Percentiles rank a stretch among this genome's conserved stretches.
Evolutionary conservation across 192 early-diverging fungal genomes (phyloP).

Genomic region (Podila clonocystis): DNA sequence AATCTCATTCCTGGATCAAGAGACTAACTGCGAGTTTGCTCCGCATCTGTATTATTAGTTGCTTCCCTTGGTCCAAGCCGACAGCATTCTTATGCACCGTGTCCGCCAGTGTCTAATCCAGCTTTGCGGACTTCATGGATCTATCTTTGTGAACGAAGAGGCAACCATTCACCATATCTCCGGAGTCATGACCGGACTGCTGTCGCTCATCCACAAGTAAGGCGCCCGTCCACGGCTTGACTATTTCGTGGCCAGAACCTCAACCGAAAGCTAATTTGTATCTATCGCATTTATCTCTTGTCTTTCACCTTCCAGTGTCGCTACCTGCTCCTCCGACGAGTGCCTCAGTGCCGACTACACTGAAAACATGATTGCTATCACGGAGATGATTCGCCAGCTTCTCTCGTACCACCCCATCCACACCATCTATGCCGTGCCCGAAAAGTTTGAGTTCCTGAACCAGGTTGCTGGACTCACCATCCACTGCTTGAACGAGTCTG

Average conservation of each 20-base stretch:
- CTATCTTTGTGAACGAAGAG: constrained; percentile 60
- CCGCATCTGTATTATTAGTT: constrained; percentile 34
- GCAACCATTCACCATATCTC: constrained; percentile 61
- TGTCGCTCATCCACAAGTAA: constrained; percentile 66
- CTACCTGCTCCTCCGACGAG: constrained; percentile 46
- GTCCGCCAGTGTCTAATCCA: constrained; percentile 70
- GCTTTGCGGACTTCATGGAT: constrained; percentile 66
- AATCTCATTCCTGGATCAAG: background rate
- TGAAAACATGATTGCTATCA: constrained; percentile 49
- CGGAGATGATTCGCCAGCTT: constrained; percentile 64
- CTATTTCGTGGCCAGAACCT: background rate
- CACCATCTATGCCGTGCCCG: constrained; percentile 60
- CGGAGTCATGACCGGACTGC: constrained; percentile 62
- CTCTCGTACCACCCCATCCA: constrained; percentile 61
- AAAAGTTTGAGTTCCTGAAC: constrained; percentile 66
- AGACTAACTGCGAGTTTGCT: background rate
- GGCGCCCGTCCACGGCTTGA: background rate
- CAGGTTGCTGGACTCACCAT: constrained; percentile 65
- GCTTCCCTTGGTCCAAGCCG: constrained; percentile 55
- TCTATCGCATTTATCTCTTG: background rate
- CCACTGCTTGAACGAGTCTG: constrained; percentile 62
- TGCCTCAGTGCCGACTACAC: constrained; percentile 46
- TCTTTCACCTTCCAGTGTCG: constrained; percentile 18
- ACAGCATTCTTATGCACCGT: constrained; percentile 59
- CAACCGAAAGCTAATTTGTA: background rate